These are phyloP conservation scores for Umbelopsis vinacea DNA, from an alignment of 192 early-diverging fungal species.

Conservation along the genomic window DNA sequence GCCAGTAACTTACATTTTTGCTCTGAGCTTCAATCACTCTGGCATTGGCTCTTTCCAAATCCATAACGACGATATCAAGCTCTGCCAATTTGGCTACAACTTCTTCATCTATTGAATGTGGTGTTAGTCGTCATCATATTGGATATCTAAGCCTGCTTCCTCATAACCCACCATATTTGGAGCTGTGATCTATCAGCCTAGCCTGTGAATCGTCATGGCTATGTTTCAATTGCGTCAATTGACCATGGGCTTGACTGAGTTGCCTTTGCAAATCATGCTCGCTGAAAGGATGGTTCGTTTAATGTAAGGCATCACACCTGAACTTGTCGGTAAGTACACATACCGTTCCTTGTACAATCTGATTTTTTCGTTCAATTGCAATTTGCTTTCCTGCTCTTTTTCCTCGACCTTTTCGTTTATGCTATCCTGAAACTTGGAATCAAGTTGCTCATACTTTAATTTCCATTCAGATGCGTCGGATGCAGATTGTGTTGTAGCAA, in stretches of 20 bases:
- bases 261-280: slow-evolving; percentile 85
- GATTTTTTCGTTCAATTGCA: slow-evolving; percentile 81
- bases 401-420: slow-evolving; percentile 69
- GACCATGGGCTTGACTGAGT: slow-evolving; percentile 77
- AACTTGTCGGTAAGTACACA: background rate
- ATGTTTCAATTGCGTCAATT: slow-evolving; percentile 67
- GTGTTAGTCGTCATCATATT: background rate
- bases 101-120: slow-evolving; percentile 59
- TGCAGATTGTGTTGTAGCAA: slow-evolving; percentile 48
- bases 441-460: slow-evolving; percentile 60
- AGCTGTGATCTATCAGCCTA: slow-evolving; percentile 61
- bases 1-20: slow-evolving; percentile 57
- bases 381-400: slow-evolving; percentile 74
- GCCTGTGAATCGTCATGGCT: slow-evolving; percentile 77
- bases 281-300: slow-evolving; percentile 34
- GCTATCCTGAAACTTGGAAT: slow-evolving; percentile 68
- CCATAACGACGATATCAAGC: slow-evolving; percentile 85
- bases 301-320: background rate
- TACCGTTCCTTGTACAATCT: slow-evolving; percentile 80
- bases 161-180: slow-evolving; percentile 55
- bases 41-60: slow-evolving; percentile 81
- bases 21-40: slow-evolving; percentile 69
- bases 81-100: slow-evolving; percentile 83
- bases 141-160: background rate
- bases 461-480: slow-evolving; percentile 54